Conservation (phyloP, 2,329 filamentous ascomycete genomes). For the Cordyceps fumosorosea region DNA sequence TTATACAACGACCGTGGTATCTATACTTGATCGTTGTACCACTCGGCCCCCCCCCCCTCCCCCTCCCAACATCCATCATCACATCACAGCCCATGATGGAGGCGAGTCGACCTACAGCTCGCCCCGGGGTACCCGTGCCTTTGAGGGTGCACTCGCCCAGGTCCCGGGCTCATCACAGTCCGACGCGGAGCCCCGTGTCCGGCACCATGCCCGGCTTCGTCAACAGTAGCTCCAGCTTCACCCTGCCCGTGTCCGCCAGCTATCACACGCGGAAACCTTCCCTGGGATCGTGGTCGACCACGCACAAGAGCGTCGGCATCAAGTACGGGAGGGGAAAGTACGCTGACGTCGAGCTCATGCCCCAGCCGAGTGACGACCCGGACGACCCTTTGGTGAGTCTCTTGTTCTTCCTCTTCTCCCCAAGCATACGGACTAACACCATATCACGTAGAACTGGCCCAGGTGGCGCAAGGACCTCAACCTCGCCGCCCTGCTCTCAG, state of each 20-base stretch:
- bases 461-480: constrained; percentile 46
- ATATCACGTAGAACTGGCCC: constrained; percentile 44
- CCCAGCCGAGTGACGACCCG: constrained; percentile 48
- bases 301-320: constrained; percentile 23
- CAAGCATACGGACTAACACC: neutral
- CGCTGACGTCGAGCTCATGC: constrained; percentile 40
- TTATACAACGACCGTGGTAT: neutral
- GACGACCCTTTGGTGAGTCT: constrained; percentile 46
- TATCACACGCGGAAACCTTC: constrained; percentile 13
- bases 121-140: constrained; percentile 1
- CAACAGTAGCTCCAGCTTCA: constrained; percentile 7
- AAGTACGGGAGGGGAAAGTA: constrained; percentile 42
- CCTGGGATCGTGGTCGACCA: constrained; percentile 14
- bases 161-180: neutral
- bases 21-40: neutral
- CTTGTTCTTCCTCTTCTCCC: neutral
- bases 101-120: neutral
- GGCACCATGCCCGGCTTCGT: neutral
- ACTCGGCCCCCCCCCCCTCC: neutral
- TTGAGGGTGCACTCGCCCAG: neutral
- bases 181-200: neutral
- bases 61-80: neutral
- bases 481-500: constrained; percentile 39
- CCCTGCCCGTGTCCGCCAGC: constrained; percentile 1
- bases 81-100: neutral